Evolutionary conservation across 768 basidiomycete genomes (phyloP).

Genomic region (Xerocomellus amylosporus): DNA sequence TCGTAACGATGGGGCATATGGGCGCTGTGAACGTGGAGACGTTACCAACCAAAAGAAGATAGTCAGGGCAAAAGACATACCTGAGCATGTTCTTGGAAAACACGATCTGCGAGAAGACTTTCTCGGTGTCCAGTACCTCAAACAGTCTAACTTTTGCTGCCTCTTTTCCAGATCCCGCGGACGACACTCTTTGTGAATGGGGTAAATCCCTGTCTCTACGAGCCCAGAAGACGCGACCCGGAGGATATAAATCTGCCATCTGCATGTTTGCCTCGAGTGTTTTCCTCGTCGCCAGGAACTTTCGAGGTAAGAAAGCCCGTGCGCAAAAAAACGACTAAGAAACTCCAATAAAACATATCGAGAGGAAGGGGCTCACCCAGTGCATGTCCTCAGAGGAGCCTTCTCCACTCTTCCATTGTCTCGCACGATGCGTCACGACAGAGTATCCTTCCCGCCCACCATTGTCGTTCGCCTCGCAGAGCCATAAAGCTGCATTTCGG

Average conservation of each 20-base stretch:
- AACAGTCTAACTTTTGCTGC: slow-evolving; percentile 66
- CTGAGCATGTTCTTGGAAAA: slow-evolving; percentile 83
- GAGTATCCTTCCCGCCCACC: slow-evolving; percentile 39
- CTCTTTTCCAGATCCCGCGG: slow-evolving; percentile 16
- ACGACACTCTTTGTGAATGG: slow-evolving; percentile 37
- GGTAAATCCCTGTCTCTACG: slow-evolving; percentile 71
- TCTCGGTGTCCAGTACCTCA: slow-evolving; percentile 73
- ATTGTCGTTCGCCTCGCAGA: slow-evolving; percentile 65
- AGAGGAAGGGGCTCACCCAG: slow-evolving; percentile 44
- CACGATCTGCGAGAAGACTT: slow-evolving; percentile 76
- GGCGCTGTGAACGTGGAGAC: slow-evolving; percentile 41
- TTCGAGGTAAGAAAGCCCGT: neutral
- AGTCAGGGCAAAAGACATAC: slow-evolving; percentile 37
- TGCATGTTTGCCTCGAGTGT: slow-evolving; percentile 86
- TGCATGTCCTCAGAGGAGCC: slow-evolving; percentile 47
- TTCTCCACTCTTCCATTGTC: slow-evolving; percentile 60
- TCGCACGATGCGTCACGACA: slow-evolving; percentile 45
- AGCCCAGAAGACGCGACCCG: slow-evolving; percentile 78
- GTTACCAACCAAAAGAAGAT: neutral
- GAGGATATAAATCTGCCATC: slow-evolving; percentile 67
- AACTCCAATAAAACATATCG: neutral
- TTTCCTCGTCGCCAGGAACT: slow-evolving; percentile 81
- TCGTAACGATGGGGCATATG: slow-evolving; percentile 85
- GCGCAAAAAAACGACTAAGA: neutral
- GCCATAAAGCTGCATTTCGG: slow-evolving; percentile 69